Evolutionary conservation across 208 protist genomes (phyloP), one percentile per base, ranked within the genome.

Genomic region (Trypanosoma rangeli): DNA sequence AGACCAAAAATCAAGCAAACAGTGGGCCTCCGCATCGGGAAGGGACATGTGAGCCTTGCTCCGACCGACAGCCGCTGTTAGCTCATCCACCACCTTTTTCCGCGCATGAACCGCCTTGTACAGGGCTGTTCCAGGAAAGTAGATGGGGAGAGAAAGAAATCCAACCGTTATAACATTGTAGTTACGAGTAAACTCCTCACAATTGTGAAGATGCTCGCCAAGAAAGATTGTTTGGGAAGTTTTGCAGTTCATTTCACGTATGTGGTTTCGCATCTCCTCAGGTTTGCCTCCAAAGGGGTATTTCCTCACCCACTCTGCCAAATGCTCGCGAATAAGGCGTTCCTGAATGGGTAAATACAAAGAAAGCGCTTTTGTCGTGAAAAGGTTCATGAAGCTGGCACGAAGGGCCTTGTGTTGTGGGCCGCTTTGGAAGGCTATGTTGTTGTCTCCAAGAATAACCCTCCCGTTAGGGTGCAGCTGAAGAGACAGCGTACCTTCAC

Each of bases 91-190:
- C 50, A 94, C 82, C 54, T 94, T 70, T 73, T 94, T 94, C 56
- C 94, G 87, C 13, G 95, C 75, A 63, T 93, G 87, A 44, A 98
- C 87, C 1, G 93, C 78, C 83, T 85, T 94, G 85, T 94, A 97
- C 10, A 98, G 76, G 3, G 87, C 78, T 1, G 92, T 97, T 54
- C 96, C 96, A 46, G 96, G 96, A 52, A 97, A 82, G 87, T 91
- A 94, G 5, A 98, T 55, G 29, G 94, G 96, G 8, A 93, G 80
- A 29, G 90, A 86, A 37, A 98, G 86, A 79, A 98, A 97, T 70
- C 92, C 96, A 33, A 92, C 79, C 58, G 92, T 98, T 84, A 98
- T 98, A 59, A 84, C 87, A 66, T 96, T 83, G 85, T 97, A 98
- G 78, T 94, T 90, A 74, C 82, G 74, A 42, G 92, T 92, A 80